A percentile compares a stretch with the other conserved stretches of the same genome.
phyloP scores from a whole-genome alignment of 1,284 basidiomycete species.

The Cryptococcus maquisensis region DNA sequence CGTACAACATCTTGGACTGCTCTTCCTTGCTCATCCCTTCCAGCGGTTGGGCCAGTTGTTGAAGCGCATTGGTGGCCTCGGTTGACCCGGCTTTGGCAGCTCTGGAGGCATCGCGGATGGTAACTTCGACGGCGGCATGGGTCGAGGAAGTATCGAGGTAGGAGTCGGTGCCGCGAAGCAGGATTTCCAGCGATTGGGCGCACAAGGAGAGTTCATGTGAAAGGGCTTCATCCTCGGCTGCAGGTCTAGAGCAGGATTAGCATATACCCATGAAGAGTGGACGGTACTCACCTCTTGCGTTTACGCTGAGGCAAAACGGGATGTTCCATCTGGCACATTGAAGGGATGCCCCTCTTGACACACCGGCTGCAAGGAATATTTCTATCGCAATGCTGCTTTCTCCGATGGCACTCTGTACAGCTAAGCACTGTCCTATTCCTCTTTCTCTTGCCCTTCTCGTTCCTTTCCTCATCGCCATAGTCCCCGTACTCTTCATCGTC shows the following conservation, averaged over 20 bases:
- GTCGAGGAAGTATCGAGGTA: conserved; percentile 37
- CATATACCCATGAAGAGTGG: background rate
- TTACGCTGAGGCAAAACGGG: conserved; percentile 35
- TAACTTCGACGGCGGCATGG: conserved; percentile 37
- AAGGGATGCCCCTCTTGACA: conserved; percentile 39
- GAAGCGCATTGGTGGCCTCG: conserved; percentile 39
- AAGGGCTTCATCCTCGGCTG: conserved; percentile 28
- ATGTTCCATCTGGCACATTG: conserved; percentile 46
- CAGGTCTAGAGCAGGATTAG: conserved; percentile 4
- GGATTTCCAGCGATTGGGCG: conserved; percentile 41
- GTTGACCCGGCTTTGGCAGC: conserved; percentile 39
- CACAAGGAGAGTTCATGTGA: conserved; percentile 39
- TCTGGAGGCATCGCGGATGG: conserved; percentile 40
- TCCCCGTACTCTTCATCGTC: conserved; percentile 31
- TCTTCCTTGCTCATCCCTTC: conserved; percentile 33
- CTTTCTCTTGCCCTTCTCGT: conserved; percentile 27
- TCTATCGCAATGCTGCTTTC: conserved; percentile 43
- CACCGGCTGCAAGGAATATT: conserved; percentile 47
- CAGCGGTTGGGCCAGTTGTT: conserved; percentile 34
- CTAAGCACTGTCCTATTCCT: conserved; percentile 35
- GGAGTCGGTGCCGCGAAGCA: conserved; percentile 36
- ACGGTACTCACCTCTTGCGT: conserved; percentile 31
- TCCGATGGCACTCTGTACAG: conserved; percentile 40
- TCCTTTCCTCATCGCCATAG: conserved; percentile 24
- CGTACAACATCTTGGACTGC: conserved; percentile 39